Percentiles rank a stretch among this genome's conserved stretches.
Evolutionary conservation across 257 asterid species (phyloP).

Genomic region (Fraxinus cuspidata): DNA sequence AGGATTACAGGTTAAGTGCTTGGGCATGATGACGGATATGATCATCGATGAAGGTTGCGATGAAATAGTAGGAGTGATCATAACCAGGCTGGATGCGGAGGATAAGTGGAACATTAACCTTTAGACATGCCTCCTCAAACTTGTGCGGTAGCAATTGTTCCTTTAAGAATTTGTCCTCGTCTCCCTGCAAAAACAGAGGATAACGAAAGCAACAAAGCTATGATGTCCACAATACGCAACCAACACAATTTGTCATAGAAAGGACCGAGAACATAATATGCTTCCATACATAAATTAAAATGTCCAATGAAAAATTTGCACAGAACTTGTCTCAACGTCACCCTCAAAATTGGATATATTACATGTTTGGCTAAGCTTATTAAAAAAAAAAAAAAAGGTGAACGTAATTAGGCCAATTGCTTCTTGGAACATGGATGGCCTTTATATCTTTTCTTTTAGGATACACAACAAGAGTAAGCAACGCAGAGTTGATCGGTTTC

Average conservation of each 20-base stretch:
- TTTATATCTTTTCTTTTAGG: background rate
- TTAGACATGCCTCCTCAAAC: conserved; percentile 79
- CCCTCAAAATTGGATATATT: background rate
- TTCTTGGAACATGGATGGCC: background rate
- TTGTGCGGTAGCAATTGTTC: conserved; percentile 73
- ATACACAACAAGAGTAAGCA: background rate
- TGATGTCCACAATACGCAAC: background rate
- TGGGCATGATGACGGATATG: conserved; percentile 91
- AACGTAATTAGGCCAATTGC: no score
- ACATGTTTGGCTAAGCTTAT: no score
- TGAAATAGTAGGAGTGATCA: conserved; percentile 87
- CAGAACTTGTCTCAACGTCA: background rate
- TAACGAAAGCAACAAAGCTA: background rate
- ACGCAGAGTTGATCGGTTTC: background rate
- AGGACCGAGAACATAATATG: background rate
- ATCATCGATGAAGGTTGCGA: conserved; percentile 82
- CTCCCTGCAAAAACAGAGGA: conserved; percentile 58
- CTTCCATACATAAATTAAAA: no score
- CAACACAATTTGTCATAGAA: background rate
- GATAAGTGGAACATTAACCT: conserved; percentile 58
- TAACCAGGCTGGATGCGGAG: conserved; percentile 86
- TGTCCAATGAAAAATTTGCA: background rate
- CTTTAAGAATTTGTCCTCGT: conserved; percentile 67
- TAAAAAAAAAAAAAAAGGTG: no score
- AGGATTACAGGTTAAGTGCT: conserved; percentile 58